phyloP scores from a whole-genome alignment of 1,284 basidiomycete species.

The Ustilago cynodontis region DNA sequence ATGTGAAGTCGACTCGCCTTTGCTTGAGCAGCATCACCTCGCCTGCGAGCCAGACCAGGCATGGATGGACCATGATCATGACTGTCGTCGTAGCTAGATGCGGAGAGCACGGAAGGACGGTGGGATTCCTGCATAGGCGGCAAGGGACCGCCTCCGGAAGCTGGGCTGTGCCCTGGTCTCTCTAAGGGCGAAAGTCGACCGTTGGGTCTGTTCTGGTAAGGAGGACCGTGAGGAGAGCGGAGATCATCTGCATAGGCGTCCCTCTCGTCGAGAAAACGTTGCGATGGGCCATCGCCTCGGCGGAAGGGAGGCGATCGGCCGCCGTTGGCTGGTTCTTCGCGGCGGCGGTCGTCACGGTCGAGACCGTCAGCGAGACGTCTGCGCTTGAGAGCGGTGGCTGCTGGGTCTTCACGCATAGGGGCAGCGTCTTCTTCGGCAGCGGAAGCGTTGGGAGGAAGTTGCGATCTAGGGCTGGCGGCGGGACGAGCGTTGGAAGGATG shows the following conservation, averaged over 20 bases:
- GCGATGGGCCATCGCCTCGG: slow-evolving; percentile 27
- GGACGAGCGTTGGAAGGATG: slow-evolving; percentile 15
- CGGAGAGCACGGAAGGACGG: slow-evolving; percentile 41
- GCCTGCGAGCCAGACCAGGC: slow-evolving; percentile 58
- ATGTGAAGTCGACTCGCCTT: slow-evolving; percentile 65
- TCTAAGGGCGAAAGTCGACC: slow-evolving; percentile 37
- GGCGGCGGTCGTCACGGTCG: slow-evolving; percentile 41
- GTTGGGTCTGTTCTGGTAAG: slow-evolving; percentile 35
- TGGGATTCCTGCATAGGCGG: slow-evolving; percentile 47
- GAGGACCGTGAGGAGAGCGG: slow-evolving; percentile 37
- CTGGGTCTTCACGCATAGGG: slow-evolving; percentile 44
- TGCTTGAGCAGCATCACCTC: slow-evolving; percentile 63
- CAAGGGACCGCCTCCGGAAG: slow-evolving; percentile 27
- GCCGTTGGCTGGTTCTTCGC: slow-evolving; percentile 29
- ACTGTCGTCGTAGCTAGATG: slow-evolving; percentile 39
- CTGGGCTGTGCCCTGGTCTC: slow-evolving; percentile 35
- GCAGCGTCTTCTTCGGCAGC: slow-evolving; percentile 20
- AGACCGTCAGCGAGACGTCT: slow-evolving; percentile 40
- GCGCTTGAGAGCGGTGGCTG: slow-evolving; percentile 38
- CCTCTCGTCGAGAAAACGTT: slow-evolving; percentile 44
- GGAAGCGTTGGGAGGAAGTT: slow-evolving; percentile 24
- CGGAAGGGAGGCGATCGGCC: slow-evolving; percentile 44
- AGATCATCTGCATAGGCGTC: slow-evolving; percentile 37
- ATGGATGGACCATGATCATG: slow-evolving; percentile 37
- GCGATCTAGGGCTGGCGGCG: slow-evolving; percentile 31